Base-by-base conservation (phyloP, 2,329 filamentous ascomycete species). In the Paracamarosporium sp. region DNA sequence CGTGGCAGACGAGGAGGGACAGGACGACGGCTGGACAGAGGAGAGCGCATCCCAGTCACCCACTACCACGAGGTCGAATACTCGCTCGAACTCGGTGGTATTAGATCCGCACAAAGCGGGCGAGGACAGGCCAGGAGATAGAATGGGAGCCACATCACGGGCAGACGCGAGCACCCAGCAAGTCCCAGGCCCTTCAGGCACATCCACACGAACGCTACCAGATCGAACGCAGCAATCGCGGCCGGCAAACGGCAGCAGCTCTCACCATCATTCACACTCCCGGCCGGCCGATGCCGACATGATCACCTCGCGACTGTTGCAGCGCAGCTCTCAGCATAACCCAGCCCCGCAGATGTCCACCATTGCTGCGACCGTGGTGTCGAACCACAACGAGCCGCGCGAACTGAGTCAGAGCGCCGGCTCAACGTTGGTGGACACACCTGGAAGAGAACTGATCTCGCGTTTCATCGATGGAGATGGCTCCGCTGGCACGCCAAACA, bases 231-330 rank as follows among this genome's bases (percentile, higher is more conserved):
- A 62, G 50, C 57, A 46, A 24, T 50, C 63, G 25, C 64, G 63
- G 20, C 64, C 67, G 20, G 56, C 68, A 12, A 77, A 73, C 60
- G 73, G 72, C 17, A 63, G 68, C 41, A 69, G 62, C 57, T 68
- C 73, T 28, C 68, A 74, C 50, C 66, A 72, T 31, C 70, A 76
- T 53, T 73, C 74, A 36, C 65, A 76, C 52, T 73, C 74, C 30
- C 64, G 73, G 31, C 73, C 73, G 24, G 75, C 77, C 33, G 87
- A 88, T 67, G 88, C 86, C 59, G 85, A 88, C 65, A 86, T 88
- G 59, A 83, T 91, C 50, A 91, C 89, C 6, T 88, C 88, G 28
- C 83, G 88, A 57, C 76, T 91, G 35, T 81, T 92, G 1, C 85
- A 89, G 68, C 84, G 89, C 63, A 86, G 82, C 9, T 83, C 86